These are phyloP conservation scores for Parachlorella kessleri DNA, from an alignment of 139 green algal species.

Conservation along the genomic window DNA sequence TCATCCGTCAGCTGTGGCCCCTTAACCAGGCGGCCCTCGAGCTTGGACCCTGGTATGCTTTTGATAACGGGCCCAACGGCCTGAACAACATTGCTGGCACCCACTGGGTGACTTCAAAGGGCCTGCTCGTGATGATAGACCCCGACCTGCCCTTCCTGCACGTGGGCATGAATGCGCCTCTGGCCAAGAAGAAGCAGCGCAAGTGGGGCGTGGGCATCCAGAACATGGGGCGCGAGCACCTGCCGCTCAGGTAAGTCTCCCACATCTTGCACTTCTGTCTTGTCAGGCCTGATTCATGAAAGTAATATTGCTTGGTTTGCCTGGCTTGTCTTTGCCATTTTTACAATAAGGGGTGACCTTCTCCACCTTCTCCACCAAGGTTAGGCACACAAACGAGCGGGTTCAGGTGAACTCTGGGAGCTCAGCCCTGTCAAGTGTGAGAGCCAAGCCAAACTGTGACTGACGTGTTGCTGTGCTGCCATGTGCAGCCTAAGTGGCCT, in stretches of 20 bases:
- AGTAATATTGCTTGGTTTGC: no score
- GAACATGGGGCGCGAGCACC: constrained; percentile 52
- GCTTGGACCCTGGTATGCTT: constrained; percentile 61
- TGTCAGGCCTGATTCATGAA: no score
- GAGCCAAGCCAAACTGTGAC: no score
- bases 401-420: no score
- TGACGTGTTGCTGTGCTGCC: no score
- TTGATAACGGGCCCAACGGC: constrained; percentile 73
- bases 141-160: constrained; percentile 67
- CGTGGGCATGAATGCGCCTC: constrained; percentile 65
- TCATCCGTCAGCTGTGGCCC: constrained; percentile 72
- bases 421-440: no score
- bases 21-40: constrained; percentile 60
- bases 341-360: no score
- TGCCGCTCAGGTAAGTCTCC: constrained; percentile 36
- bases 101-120: constrained; percentile 64
- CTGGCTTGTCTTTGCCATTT: no score
- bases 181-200: background rate
- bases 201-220: constrained; percentile 56
- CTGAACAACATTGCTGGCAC: constrained; percentile 58
- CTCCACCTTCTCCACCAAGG: no score
- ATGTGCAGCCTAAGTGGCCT: no score
- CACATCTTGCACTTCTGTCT: no score
- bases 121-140: constrained; percentile 62
- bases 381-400: no score